Percentiles rank a stretch among this genome's conserved stretches.
Evolutionary conservation across 495 filamentous ascomycete genomes (phyloP).

Genomic region (Penicillium coffeae): DNA sequence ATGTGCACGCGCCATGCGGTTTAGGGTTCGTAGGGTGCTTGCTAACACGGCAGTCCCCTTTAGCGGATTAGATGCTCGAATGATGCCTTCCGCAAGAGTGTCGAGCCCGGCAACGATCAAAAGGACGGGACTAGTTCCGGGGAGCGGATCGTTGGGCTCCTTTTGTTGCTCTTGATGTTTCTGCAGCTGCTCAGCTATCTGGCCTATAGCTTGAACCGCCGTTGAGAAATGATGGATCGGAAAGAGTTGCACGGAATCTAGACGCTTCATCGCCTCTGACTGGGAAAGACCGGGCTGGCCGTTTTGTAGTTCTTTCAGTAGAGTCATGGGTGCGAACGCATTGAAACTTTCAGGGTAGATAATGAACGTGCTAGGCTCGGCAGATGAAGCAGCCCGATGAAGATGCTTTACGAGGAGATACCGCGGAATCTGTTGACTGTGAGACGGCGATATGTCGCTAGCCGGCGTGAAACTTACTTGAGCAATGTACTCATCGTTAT

Average conservation of each 20-base stretch:
- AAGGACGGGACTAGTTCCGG: slow-evolving; percentile 9
- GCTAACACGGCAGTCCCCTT: slow-evolving; percentile 35
- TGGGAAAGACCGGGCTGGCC: slow-evolving; percentile 18
- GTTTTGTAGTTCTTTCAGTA: slow-evolving; percentile 44
- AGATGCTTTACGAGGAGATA: slow-evolving; percentile 13
- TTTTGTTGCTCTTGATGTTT: slow-evolving; percentile 11
- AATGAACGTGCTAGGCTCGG: slow-evolving; percentile 31
- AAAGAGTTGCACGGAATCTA: slow-evolving; percentile 39
- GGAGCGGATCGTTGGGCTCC: background rate
- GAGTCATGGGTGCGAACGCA: slow-evolving; percentile 69
- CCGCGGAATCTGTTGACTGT: slow-evolving; percentile 14
- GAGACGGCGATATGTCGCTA: background rate
- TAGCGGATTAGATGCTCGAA: slow-evolving; percentile 39
- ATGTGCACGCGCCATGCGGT: slow-evolving; percentile 28
- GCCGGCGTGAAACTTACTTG: too few species aligned
- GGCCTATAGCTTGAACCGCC: slow-evolving; percentile 32
- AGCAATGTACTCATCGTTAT: slow-evolving; percentile 30
- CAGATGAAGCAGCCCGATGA: slow-evolving; percentile 1
- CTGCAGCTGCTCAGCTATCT: slow-evolving; percentile 29
- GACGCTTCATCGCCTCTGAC: slow-evolving; percentile 29
- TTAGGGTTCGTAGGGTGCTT: slow-evolving; percentile 32
- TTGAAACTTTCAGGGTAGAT: slow-evolving; percentile 78
- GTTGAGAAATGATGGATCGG: slow-evolving; percentile 33
- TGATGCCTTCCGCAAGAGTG: slow-evolving; percentile 33
- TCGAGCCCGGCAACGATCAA: slow-evolving; percentile 41